phyloP scores from a whole-genome alignment of 2,329 filamentous ascomycete genomes.

The Orbilia brochopaga region DNA sequence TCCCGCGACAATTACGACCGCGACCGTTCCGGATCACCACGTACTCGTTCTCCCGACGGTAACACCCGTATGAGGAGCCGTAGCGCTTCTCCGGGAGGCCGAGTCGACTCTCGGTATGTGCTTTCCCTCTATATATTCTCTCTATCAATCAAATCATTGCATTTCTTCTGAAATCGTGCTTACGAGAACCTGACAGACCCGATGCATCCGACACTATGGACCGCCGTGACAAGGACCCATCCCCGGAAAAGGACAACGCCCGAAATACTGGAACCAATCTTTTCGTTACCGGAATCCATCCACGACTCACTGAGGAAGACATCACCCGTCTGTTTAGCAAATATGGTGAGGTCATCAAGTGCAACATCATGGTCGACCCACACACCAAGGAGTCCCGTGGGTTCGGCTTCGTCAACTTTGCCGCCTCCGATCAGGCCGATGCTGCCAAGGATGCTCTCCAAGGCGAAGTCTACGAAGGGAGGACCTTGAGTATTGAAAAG shows the following conservation, averaged over 20 bases:
- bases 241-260: slow-evolving; percentile 72
- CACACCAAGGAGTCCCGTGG: slow-evolving; percentile 98
- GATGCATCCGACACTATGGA: slow-evolving; percentile 55
- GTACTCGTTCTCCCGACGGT: slow-evolving; percentile 57
- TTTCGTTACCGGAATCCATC: slow-evolving; percentile 97
- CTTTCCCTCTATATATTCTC: background rate
- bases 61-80: slow-evolving; percentile 62
- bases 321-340: slow-evolving; percentile 97
- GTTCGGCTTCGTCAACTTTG: slow-evolving; percentile 99
- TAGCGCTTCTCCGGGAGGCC: slow-evolving; percentile 69
- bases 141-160: slow-evolving; percentile 2
- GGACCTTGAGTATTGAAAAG: slow-evolving; percentile 98
- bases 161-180: background rate
- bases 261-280: slow-evolving; percentile 96
- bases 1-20: slow-evolving; percentile 64
- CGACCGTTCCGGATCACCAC: slow-evolving; percentile 72
- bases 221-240: slow-evolving; percentile 55
- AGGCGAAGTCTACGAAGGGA: slow-evolving; percentile 91
- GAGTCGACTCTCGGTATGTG: slow-evolving; percentile 61
- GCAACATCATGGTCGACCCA: slow-evolving; percentile 98
- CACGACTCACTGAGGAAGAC: slow-evolving; percentile 84
- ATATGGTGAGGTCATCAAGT: slow-evolving; percentile 98
- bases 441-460: slow-evolving; percentile 95
- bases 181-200: slow-evolving; percentile 43
- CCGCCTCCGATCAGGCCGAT: slow-evolving; percentile 90